Evolutionary conservation across 2,329 filamentous ascomycete genomes (phyloP), one percentile per base, ranked within the genome.

Genomic region (Fusarium incarnatum): DNA sequence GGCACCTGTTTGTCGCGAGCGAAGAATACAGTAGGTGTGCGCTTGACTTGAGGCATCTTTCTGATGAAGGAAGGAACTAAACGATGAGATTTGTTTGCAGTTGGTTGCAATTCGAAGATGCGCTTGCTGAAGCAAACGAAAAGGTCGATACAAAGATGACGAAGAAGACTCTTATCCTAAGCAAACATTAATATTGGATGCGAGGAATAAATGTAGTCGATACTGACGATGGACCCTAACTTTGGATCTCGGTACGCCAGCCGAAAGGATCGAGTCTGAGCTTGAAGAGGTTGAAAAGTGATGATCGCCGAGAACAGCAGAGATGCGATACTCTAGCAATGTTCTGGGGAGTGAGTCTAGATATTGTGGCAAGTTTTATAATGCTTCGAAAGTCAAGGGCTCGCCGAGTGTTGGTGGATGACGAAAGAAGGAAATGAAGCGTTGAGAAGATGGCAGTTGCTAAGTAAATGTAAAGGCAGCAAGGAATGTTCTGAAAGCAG

Each of bases 21-120:
- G 27, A 69, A 58, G 57, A 77, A 74, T 6, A 76, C 65, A 20
- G 73, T 73, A 2, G 53, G 20, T 0, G 22, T 15, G 11, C 44
- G 44, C n/a, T 45, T 41, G 27, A 42, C 1, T 41, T 42, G 10
- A n/a, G 75, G n/a, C 73, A 74, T 77, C 12, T 52, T 46, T 13
- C 6, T 34, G 42, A 8, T 12, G 22, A 32, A 32, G 20, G 13
- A 25, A 30, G 28, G 20, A 16, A 55, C n/a, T 32, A 11, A 23
- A 8, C 15, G 10, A 58, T 22, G 25, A 23, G 3, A 22, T 13
- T 40, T 40, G 34, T 25, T 11, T 10, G 23, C 25, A 12, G 5
- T 27, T 9, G 30, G 12, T 3, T 16, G 9, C 13, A 15, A 53
- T 40, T 53, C 12, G 15, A 11, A 8, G 18, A 34, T 13, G 30